These are phyloP conservation scores for Collybiopsis luxurians DNA, from an alignment of 768 basidiomycete genomes.

Conservation along the genomic window DNA sequence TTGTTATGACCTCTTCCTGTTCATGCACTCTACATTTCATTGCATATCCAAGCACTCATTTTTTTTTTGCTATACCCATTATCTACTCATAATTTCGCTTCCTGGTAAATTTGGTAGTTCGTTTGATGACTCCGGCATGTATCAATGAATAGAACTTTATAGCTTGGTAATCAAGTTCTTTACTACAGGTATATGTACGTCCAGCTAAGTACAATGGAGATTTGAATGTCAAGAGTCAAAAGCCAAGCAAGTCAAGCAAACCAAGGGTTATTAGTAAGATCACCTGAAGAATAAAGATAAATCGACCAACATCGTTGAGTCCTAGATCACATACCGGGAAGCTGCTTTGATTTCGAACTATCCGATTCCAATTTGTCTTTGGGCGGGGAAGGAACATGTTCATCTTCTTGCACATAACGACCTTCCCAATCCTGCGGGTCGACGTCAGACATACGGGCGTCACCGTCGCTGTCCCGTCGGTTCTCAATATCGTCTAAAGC, in stretches of 20 bases:
- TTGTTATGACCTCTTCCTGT: slow-evolving; percentile 22
- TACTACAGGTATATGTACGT: background rate
- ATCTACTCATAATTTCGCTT: slow-evolving; percentile 22
- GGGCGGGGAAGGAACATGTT: no score
- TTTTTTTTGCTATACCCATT: slow-evolving; percentile 33
- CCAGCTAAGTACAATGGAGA: background rate
- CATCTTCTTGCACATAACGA: slow-evolving; percentile 21
- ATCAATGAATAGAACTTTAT: slow-evolving; percentile 2
- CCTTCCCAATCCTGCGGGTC: slow-evolving; percentile 20
- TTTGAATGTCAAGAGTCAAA: background rate
- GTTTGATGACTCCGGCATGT: slow-evolving; percentile 4
- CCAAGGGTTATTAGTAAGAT: background rate
- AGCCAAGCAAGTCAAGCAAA: background rate
- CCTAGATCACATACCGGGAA: no score
- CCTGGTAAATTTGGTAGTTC: slow-evolving; percentile 10
- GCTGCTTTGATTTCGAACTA: background rate
- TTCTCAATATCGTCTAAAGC: background rate
- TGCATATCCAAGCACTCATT: slow-evolving; percentile 18
- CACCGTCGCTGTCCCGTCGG: background rate
- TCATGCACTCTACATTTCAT: slow-evolving; percentile 20
- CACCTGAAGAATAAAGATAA: background rate
- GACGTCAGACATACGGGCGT: background rate
- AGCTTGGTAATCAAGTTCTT: slow-evolving; percentile 4
- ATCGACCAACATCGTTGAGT: background rate
- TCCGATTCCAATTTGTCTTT: no score